Evolutionary conservation across 768 basidiomycete species (phyloP).

Genomic region (Porphyrellus cyaneotinctus): DNA sequence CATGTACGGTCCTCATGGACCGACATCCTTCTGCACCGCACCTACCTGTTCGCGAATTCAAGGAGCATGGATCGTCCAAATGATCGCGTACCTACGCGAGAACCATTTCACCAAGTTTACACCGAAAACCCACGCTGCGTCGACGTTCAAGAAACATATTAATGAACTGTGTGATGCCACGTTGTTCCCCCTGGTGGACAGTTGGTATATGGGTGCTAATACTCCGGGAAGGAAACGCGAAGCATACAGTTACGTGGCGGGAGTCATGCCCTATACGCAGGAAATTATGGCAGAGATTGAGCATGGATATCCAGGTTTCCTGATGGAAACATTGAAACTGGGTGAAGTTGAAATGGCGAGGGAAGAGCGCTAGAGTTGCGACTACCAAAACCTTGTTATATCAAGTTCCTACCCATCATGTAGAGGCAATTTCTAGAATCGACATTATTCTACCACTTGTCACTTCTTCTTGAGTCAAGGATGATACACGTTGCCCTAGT

Average conservation of each 20-base stretch:
- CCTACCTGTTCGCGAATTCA: slow-evolving; percentile 5
- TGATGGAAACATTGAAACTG: background rate
- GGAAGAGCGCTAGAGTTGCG: too few species aligned
- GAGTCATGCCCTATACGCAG: background rate
- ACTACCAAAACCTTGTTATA: too few species aligned
- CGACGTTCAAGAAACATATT: slow-evolving; percentile 10
- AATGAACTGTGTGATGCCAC: background rate
- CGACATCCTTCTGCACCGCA: slow-evolving; percentile 8
- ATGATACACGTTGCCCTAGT: too few species aligned
- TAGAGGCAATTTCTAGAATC: too few species aligned
- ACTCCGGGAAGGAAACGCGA: slow-evolving; percentile 12
- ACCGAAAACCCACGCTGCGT: slow-evolving; percentile 3
- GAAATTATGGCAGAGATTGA: slow-evolving; percentile 8
- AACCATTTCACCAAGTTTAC: slow-evolving; percentile 14
- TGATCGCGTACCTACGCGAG: slow-evolving; percentile 8
- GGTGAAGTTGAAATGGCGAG: background rate
- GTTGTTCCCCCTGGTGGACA: background rate
- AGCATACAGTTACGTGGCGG: slow-evolving; percentile 4
- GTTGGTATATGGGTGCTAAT: slow-evolving; percentile 10
- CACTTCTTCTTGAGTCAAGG: too few species aligned
- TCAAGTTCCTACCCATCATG: too few species aligned
- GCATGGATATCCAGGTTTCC: slow-evolving; percentile 10
- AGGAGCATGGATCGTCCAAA: slow-evolving; percentile 8
- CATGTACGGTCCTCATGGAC: slow-evolving; percentile 11
- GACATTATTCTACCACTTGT: too few species aligned